Percentiles rank a stretch among this genome's conserved stretches.
Conservation (phyloP, 768 basidiomycete species). For the Russula earlei region DNA sequence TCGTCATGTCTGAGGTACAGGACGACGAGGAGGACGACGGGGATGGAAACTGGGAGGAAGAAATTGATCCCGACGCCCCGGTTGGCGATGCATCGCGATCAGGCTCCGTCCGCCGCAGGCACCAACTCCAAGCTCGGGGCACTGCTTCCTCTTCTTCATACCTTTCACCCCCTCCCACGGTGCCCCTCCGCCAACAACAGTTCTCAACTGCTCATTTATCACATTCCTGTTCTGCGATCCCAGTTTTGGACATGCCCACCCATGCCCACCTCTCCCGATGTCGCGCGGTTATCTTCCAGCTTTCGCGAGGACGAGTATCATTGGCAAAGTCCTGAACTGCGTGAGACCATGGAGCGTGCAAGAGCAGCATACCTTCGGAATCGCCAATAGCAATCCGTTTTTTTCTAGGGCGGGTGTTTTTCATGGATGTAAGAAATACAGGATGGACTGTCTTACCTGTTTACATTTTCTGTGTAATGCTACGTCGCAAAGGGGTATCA, state of each 20-base stretch:
- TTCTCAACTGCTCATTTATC: slow-evolving; percentile 18
- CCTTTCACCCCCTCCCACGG: slow-evolving; percentile 23
- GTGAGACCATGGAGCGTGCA: slow-evolving; percentile 64
- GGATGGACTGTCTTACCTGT: too few relatives aligned
- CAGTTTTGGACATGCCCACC: slow-evolving; percentile 21
- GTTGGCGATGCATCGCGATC: slow-evolving; percentile 21
- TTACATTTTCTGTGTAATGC: too few relatives aligned
- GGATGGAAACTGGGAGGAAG: slow-evolving; percentile 66
- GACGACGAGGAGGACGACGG: slow-evolving; percentile 77
- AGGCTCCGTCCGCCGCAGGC: slow-evolving; percentile 20
- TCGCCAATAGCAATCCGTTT: slow-evolving; percentile 7
- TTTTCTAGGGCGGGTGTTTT: not conserved
- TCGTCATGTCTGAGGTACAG: slow-evolving; percentile 62
- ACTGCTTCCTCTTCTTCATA: slow-evolving; percentile 25
- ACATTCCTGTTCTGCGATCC: slow-evolving; percentile 24
- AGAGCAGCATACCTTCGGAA: slow-evolving; percentile 31
- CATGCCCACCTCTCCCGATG: slow-evolving; percentile 21
- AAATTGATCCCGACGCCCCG: slow-evolving; percentile 28
- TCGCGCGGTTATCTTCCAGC: slow-evolving; percentile 18
- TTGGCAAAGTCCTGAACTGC: slow-evolving; percentile 58
- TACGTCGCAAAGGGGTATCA: not conserved
- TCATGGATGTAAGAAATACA: too few relatives aligned
- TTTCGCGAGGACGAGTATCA: slow-evolving; percentile 37
- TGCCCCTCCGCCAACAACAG: slow-evolving; percentile 10
- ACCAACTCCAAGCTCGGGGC: slow-evolving; percentile 17